These are phyloP conservation scores for Euphorbia pulcherrima DNA, from an alignment of 345 rosid species.

Conservation along the genomic window DNA sequence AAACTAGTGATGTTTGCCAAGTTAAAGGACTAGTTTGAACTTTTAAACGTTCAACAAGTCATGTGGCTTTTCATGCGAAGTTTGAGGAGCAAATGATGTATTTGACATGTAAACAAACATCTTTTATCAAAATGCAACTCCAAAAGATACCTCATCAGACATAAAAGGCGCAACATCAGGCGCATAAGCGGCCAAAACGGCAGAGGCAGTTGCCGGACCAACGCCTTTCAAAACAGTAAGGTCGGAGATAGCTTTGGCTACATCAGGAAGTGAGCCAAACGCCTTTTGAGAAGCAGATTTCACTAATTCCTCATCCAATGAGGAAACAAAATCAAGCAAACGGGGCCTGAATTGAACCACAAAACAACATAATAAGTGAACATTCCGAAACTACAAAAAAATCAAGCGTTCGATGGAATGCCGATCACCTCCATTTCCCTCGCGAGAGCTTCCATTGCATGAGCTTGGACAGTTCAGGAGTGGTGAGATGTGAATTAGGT, in stretches of 20 bases:
- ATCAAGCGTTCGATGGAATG: neutral
- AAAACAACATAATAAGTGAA: neutral
- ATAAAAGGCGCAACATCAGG: constrained; percentile 75
- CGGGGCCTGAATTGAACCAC: constrained; percentile 54
- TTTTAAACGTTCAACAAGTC: too few relatives aligned
- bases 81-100: too few relatives aligned
- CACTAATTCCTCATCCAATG: constrained; percentile 60
- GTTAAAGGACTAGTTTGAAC: too few relatives aligned
- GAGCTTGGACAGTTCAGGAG: constrained; percentile 71
- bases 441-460: constrained; percentile 95
- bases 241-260: constrained; percentile 61
- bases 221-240: constrained; percentile 84
- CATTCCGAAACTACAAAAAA: neutral
- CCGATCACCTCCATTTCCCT: constrained; percentile 72
- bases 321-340: constrained; percentile 59
- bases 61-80: too few relatives aligned
- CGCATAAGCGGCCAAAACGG: constrained; percentile 79
- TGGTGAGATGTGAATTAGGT: constrained; percentile 75
- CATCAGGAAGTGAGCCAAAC: constrained; percentile 65
- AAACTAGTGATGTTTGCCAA: too few relatives aligned
- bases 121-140: neutral
- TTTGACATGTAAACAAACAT: too few relatives aligned
- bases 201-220: constrained; percentile 89
- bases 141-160: constrained; percentile 70
- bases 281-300: constrained; percentile 73